Evolutionary conservation across 768 basidiomycete genomes (phyloP).

Genomic region (Mycena olivaceomarginata): DNA sequence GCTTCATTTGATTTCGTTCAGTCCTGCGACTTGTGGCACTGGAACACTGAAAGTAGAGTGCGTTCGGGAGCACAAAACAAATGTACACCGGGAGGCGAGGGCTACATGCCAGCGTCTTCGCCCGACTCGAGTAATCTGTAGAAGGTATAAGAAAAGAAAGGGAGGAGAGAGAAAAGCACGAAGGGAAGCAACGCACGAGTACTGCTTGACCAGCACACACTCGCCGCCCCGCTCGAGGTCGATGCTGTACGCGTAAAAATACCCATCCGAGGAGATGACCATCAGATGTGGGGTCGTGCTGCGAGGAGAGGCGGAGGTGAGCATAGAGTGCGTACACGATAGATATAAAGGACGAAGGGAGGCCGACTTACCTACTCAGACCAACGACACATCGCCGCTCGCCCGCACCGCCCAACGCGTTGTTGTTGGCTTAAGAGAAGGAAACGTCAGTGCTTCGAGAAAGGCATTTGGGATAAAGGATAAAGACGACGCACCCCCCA

Average conservation of each 20-base stretch:
- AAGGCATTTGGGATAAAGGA: background rate
- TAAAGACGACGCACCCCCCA: background rate
- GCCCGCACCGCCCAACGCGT: conserved; percentile 54
- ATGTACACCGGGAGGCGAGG: background rate
- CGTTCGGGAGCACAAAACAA: background rate
- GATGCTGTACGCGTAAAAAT: conserved; percentile 96
- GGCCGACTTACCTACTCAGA: conserved; percentile 82
- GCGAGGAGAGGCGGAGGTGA: conserved; percentile 14
- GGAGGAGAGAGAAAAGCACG: background rate
- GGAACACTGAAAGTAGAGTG: no score
- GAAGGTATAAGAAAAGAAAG: background rate
- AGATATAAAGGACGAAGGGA: background rate
- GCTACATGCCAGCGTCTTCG: conserved; percentile 36
- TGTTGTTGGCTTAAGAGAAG: background rate
- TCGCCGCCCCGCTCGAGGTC: conserved; percentile 98
- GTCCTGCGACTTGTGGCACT: background rate
- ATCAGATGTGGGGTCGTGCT: conserved; percentile 97
- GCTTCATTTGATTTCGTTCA: background rate
- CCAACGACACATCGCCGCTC: conserved; percentile 93
- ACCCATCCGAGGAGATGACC: conserved; percentile 97
- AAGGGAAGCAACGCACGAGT: conserved; percentile 53
- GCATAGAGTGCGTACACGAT: background rate
- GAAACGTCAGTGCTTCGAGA: background rate
- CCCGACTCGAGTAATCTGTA: conserved; percentile 43
- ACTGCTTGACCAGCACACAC: conserved; percentile 96